Percentiles rank a stretch among this genome's conserved stretches.
phyloP scores from a whole-genome alignment of 73 alveolate species.

The Effrenium voratum region DNA sequence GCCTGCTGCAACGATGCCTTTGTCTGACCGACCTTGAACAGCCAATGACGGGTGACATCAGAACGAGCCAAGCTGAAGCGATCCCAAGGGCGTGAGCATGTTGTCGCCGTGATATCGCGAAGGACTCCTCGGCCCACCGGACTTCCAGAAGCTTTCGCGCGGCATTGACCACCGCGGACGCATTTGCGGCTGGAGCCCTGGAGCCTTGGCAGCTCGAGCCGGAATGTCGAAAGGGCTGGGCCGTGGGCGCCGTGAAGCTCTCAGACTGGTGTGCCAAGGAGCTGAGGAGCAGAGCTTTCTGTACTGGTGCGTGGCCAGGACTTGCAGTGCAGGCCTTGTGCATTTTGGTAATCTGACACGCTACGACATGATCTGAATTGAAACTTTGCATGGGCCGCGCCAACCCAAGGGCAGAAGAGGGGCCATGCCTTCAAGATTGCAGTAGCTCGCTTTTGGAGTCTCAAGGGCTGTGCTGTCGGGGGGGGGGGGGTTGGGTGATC shows the following conservation, averaged over 20 bases:
- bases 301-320: constrained; percentile 87
- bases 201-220: background rate
- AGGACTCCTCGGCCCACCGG: background rate
- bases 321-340: background rate
- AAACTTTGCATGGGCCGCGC: background rate
- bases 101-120: background rate
- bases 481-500: no score
- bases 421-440: background rate
- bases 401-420: background rate
- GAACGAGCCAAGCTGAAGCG: no score
- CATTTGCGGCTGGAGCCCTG: constrained; percentile 75
- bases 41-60: no score
- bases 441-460: no score
- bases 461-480: no score
- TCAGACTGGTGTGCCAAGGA: background rate
- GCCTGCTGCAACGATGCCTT: no score
- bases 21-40: no score
- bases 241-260: background rate
- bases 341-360: background rate
- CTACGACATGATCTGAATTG: no score
- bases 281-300: background rate
- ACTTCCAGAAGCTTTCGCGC: constrained; percentile 48
- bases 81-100: background rate
- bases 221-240: background rate
- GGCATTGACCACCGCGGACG: constrained; percentile 88